Evolutionary conservation across 2,329 filamentous ascomycete genomes (phyloP), one percentile per base, ranked within the genome.

Genomic region (Cordyceps sp.): DNA sequence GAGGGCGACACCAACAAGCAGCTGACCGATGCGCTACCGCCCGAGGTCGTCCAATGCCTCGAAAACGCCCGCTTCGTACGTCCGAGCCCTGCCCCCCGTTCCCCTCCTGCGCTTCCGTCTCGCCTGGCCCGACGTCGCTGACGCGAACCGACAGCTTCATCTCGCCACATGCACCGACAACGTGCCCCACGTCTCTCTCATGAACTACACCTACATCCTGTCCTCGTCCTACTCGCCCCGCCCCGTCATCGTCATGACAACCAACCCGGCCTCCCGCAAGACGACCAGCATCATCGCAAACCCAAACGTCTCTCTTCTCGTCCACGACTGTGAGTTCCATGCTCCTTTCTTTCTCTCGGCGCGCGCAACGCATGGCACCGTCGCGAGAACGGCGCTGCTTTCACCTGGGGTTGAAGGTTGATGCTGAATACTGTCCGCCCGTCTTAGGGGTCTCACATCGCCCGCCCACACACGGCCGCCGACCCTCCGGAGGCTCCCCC

Each of bases 181-280:
- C 47, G 65, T 75, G 40, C 90, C 90, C 9, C 84, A 96, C 53
- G 83, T 96, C 42, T 92, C 85, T 24, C 73, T 98, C 41, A 98
- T 98, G 90, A 94, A 93, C 64, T 96, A 96, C 63, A 96, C 90
- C 49, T 96, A 94, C 59, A 78, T 98, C 16, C 79, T 85, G 25
- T 74, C 68, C 6, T 82, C 80, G 13, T 76, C 74, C 25, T 78
- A 74, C 54, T 68, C 71, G 25, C 49, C 66, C 32, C 57, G 61
- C n/a, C 78, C 84, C n/a, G 79, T 85, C 40, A 92, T 96, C 49
- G 79, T 96, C 64, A 86, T 88, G 80, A 96, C 90, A 34, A 92
- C 80, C 29, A 84, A 84, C 44, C 73, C 77, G 1, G 70, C 73
- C 35, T 83, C 78, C 23, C 78, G 75, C 44, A 90, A 88, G 59